A percentile compares a stretch with the other conserved stretches of the same genome.
phyloP scores from a whole-genome alignment of 2,329 filamentous ascomycete species.

The Cryphonectria carpinicola region DNA sequence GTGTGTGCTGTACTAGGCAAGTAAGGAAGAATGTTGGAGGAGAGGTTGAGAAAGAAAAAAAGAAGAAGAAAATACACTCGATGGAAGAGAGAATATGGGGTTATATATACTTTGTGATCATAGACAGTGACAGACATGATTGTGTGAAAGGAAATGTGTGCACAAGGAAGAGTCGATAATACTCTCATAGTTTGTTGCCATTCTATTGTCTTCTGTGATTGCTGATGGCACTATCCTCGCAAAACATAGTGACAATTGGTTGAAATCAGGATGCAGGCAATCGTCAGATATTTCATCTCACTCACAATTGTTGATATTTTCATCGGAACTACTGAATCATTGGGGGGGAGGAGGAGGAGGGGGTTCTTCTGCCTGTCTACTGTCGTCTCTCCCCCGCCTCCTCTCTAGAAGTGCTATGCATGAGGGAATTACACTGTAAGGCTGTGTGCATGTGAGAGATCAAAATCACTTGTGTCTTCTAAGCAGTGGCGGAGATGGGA shows the following conservation, averaged over 20 bases:
- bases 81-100: background rate
- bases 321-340: background rate
- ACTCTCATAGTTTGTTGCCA: background rate
- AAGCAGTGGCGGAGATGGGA: no score
- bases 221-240: background rate
- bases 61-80: background rate
- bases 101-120: background rate
- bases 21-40: background rate
- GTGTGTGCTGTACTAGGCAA: background rate
- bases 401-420: no score
- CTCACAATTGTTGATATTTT: background rate
- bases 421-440: no score
- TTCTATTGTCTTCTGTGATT: background rate
- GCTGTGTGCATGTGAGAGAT: no score
- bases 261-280: background rate
- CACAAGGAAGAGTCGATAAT: background rate
- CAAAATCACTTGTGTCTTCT: no score
- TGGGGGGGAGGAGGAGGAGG: no score
- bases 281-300: background rate
- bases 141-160: background rate
- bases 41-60: background rate
- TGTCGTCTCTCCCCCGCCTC: no score
- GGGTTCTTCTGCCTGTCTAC: no score
- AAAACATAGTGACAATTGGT: background rate
- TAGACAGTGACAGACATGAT: background rate